Evolutionary conservation across 1,139 yeast species (phyloP), one percentile per base, ranked within the genome.

Genomic region (Arxiozyma telluris): DNA sequence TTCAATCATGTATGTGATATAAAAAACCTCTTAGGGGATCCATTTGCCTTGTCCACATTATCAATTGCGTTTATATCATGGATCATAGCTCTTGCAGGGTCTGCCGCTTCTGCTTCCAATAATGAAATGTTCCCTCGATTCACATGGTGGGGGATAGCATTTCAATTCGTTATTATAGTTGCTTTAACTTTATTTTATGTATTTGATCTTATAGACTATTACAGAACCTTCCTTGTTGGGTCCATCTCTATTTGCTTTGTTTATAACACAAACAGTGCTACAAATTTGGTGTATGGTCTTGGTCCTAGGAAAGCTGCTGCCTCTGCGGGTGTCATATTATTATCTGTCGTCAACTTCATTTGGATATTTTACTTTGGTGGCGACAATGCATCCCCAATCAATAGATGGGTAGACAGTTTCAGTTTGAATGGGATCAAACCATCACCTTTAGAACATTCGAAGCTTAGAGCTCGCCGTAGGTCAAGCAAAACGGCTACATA

Each of bases 71-170:
- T 80, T 21, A 73, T 84, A 43, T 73, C 88, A 4, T 93, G 98
- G 98, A 75, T 89, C 56, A 80, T 93, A 49, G 87, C 96, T 12
- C 76, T 93, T 54, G 94, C 84, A 4, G 96, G 97, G 1, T 88
- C 96, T 15, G 83, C 87, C 18, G 83, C 94, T 0, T 73, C 84
- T 18, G 69, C 75, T 20, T 71, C 77, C 12, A 63, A 62, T 15
- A 54, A 61, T 1, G 68, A 68, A 47, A 54, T 70, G 6, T 88
- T 84, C 67, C 97, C 96, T 1, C 80, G 82, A 60, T 87, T 93
- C 70, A 80, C 94, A 9, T 93, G 98, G 98, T 93, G 98, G 98
- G 96, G 96, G 3, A 71, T 93, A n/a, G 93, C 87, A 8, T 93
- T 83, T 65, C 83, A 93, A 71, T 74, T 90, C 41, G 60, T 87